Evolutionary conservation across 139 green algal species (phyloP).

Genomic region (Chlamydomonas incerta): DNA sequence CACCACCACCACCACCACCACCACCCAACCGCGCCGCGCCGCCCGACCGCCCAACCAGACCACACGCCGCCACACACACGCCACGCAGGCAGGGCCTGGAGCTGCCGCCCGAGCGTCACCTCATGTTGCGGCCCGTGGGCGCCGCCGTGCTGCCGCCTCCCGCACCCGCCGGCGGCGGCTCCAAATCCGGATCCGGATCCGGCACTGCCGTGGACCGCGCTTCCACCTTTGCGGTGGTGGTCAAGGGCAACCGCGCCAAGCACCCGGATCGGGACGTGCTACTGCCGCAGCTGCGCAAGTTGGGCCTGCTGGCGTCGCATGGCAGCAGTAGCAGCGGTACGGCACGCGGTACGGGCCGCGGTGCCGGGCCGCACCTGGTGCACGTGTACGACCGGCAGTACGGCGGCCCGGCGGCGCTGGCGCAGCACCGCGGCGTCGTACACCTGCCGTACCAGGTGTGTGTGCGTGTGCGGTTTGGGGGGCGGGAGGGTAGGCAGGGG

Average conservation of each 20-base stretch:
- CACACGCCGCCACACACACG: background rate
- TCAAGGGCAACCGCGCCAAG: background rate
- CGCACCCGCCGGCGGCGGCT: too few relatives aligned
- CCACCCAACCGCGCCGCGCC: too few relatives aligned
- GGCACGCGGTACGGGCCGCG: too few relatives aligned
- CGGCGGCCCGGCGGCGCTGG: background rate
- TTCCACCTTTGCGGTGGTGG: background rate
- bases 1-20: too few relatives aligned
- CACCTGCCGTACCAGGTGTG: conserved; percentile 11
- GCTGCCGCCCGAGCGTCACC: background rate
- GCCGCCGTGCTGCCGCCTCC: background rate
- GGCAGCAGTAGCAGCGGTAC: too few relatives aligned
- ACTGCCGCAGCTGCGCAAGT: background rate
- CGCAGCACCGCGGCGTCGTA: background rate
- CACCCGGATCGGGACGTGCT: conserved; percentile 5
- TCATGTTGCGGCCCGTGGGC: background rate
- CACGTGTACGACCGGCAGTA: background rate
- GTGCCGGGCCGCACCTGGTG: too few relatives aligned
- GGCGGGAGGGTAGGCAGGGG: too few relatives aligned
- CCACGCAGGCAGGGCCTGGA: background rate
- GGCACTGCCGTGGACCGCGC: too few relatives aligned
- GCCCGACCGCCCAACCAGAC: too few relatives aligned
- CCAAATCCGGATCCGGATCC: too few relatives aligned
- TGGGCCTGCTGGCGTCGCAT: background rate
- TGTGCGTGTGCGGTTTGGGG: too few relatives aligned